Base-by-base conservation (phyloP, 1,139 yeast species). In the Candida smagusa region DNA sequence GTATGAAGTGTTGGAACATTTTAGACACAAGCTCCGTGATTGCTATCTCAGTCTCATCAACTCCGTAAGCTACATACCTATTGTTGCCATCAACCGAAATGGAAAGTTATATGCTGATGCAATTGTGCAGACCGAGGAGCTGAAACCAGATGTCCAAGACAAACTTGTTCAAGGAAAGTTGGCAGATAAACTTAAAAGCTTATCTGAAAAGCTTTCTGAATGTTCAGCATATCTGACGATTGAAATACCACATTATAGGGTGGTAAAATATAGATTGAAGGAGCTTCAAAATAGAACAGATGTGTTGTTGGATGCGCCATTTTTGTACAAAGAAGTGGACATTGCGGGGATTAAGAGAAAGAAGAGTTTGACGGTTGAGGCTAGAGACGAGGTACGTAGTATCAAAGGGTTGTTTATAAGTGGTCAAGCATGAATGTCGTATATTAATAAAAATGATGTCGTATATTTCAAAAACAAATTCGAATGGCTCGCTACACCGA, bases 321-420 rank as follows among this genome's bases (percentile, higher is more conserved):
- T 65, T 38, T 41, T 37, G 11, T 33, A 31, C 22, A 34, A 35
- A 13, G 45, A 43, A 6, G 34, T 37, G 6, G 49, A 45, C 8
- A 40, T 44, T 7, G 48, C 44, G 33, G 38, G 43, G 6, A 44
- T 37, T 8, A 34, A 39, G 19, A 54, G 56, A 28, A 60, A 54
- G 49, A 58, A 50, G 35, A 66, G 66, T 43, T 44, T 68, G 43
- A 63, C 63, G 1, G 52, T 56, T 6, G 74, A 68, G 33, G 58
- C 62, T 8, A 65, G 60, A 46, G 66, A 61, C 44, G 73, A 65
- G 39, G 65, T 70, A n/a, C 52, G 76, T 40, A 57, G 67, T 35
- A 65, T 70, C 28, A 70, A 70, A 50, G 76, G 76, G 6, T 50
- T 67, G 46, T 69, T 52, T 44, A 70, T 69, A 72, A 68, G 73